Evolutionary conservation across 306 rosid species (phyloP).

Genomic region (Quercus aquifolioides): DNA sequence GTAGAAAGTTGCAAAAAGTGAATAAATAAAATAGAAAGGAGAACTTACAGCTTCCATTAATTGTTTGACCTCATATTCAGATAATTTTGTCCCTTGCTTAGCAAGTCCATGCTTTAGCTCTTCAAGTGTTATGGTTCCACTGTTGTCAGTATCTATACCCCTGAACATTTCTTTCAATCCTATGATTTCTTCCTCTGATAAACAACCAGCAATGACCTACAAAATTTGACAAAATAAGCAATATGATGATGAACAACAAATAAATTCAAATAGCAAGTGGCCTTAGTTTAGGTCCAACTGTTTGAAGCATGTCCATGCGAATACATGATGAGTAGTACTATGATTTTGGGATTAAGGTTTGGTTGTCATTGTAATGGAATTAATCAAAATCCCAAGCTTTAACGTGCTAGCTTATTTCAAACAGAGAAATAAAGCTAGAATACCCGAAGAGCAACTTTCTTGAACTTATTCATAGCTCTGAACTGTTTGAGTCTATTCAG

Average conservation of each 20-base stretch:
- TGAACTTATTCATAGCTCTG: constrained; percentile 95
- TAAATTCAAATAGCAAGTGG: too few species aligned
- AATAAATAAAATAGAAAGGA: neutral
- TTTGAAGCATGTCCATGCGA: neutral
- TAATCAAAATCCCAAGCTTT: neutral
- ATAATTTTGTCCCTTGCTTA: constrained; percentile 82
- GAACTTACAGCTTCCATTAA: constrained; percentile 88
- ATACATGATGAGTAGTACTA: neutral
- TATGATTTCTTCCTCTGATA: constrained; percentile 97
- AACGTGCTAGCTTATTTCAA: neutral
- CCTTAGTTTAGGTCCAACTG: too few species aligned
- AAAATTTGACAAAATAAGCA: neutral
- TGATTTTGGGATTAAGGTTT: too few species aligned
- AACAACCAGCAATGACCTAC: constrained; percentile 92
- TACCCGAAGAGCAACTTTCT: constrained; percentile 94
- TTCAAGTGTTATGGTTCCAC: constrained; percentile 95
- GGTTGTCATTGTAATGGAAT: neutral
- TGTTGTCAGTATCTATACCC: constrained; percentile 85
- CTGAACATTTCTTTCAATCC: constrained; percentile 95
- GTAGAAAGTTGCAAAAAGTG: neutral
- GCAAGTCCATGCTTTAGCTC: constrained; percentile 97
- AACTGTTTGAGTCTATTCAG: constrained; percentile 91
- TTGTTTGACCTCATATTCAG: constrained; percentile 83
- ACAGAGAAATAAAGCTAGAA: neutral
- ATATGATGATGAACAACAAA: too few species aligned